Base-by-base conservation (phyloP, 202 grass and related monocot genomes). In the Eragrostis tef region DNA sequence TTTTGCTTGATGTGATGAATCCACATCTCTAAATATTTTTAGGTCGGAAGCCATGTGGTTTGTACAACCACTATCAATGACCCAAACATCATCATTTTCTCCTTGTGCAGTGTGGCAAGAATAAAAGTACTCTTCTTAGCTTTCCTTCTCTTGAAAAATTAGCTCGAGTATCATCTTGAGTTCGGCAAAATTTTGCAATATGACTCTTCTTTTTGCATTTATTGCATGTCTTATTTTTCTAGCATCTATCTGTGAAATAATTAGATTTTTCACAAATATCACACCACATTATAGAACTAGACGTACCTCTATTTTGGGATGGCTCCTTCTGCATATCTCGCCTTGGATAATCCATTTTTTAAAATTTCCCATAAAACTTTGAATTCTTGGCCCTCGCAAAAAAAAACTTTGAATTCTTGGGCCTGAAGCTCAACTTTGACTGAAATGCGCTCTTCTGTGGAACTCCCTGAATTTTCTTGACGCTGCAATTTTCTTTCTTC, bases 401-500 rank as follows among this genome's bases (percentile, higher is more conserved):
- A n/a, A n/a, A n/a, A n/a, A n/a, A n/a, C n/a, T n/a, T n/a, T n/a
- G n/a, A 7, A 9, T 24, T 58, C 24, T 58, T 6, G 20, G 52
- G 19, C 7, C 20, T 54, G 7, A 54, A 54, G 12, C 52, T 54
- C 52, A 54, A 20, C 5, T 20, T 54, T 20, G 52, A 54, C 6
- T 6, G 17, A 20, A 54, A 54, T 54, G 52, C 52, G 9, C 19
- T 54, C 17, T 54, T n/a, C 52, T 5, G 20, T 20, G 3, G 14
- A 4, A 6, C 14, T 51, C 2, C 14, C 49, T 17, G 14, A 52
- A 5, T 52, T 17, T 17, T 17, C 13, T 52, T 50, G 9, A 15
- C 48, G 48, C 48, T 77, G 47, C 8, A 81, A 11, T 3, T 58
- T 81, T 11, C 48, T 54, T 5, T 81, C 15, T 57, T 58, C 47